These are phyloP conservation scores for Pyricularia sp. DNA, from an alignment of 2,329 filamentous ascomycete species.

Conservation along the genomic window DNA sequence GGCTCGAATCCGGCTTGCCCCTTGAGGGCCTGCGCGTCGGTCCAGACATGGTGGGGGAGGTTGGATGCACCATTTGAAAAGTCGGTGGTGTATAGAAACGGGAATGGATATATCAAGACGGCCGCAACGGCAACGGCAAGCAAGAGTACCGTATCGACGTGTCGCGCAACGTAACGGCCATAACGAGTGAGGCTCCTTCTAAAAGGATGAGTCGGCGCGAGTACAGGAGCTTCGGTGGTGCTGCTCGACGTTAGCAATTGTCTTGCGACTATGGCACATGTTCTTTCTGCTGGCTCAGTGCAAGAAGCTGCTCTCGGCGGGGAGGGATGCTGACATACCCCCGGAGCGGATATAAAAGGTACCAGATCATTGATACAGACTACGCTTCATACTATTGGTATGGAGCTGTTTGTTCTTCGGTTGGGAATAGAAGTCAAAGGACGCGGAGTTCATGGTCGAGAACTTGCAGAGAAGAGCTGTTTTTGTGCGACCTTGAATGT, in stretches of 20 bases:
- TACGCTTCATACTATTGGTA: slow-evolving; percentile 2
- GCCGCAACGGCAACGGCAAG: slow-evolving; percentile 64
- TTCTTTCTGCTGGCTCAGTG: not conserved
- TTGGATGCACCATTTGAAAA: slow-evolving; percentile 63
- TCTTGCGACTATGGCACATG: not conserved
- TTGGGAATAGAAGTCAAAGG: not conserved
- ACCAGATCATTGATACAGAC: slow-evolving; percentile 55
- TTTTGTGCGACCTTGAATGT: not conserved
- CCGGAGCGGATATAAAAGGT: slow-evolving; percentile 66
- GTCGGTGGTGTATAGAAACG: slow-evolving; percentile 65
- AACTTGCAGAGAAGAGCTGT: not conserved
- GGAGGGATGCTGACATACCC: slow-evolving; percentile 45
- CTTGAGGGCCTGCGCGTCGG: slow-evolving; percentile 55
- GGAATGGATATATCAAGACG: slow-evolving; percentile 62
- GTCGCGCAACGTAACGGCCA: slow-evolving; percentile 59
- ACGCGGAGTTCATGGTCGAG: not conserved
- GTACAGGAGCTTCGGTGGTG: slow-evolving; percentile 63
- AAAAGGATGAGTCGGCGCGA: slow-evolving; percentile 55
- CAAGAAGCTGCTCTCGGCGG: not conserved
- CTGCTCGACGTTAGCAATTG: slow-evolving; percentile 28
- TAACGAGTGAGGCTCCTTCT: slow-evolving; percentile 58
- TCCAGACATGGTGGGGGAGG: slow-evolving; percentile 74
- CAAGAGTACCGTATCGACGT: slow-evolving; percentile 66
- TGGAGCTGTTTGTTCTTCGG: not conserved
- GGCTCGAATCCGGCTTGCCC: slow-evolving; percentile 32